These are phyloP conservation scores for Fusarium anguioides DNA, from an alignment of 2,329 filamentous ascomycete species.

Conservation along the genomic window DNA sequence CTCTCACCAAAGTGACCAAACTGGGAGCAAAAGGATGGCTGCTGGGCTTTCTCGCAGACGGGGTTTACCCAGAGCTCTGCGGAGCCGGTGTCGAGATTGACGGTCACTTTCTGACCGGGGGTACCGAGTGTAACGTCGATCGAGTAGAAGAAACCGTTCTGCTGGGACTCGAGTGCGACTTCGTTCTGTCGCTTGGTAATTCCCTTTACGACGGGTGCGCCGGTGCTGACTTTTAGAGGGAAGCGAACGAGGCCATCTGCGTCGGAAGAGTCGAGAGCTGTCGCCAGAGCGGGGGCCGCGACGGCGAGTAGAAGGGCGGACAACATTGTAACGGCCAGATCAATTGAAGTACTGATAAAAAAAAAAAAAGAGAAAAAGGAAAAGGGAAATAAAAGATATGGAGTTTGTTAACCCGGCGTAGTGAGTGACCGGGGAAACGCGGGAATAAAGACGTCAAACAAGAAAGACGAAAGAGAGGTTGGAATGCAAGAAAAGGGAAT, in stretches of 20 bases:
- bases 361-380: not conserved
- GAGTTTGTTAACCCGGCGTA: constrained; percentile 39
- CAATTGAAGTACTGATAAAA: not conserved
- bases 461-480: not conserved
- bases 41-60: constrained; percentile 49
- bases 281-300: constrained; percentile 45
- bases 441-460: constrained; percentile 6
- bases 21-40: constrained; percentile 44
- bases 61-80: constrained; percentile 58
- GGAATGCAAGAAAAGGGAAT: not conserved
- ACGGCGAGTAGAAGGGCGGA: constrained; percentile 47
- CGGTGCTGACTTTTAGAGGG: constrained; percentile 44
- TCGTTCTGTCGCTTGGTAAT: constrained; percentile 47
- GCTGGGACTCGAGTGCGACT: constrained; percentile 40
- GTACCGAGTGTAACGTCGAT: constrained; percentile 54
- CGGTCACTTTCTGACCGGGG: constrained; percentile 52
- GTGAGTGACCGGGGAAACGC: constrained; percentile 42
- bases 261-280: constrained; percentile 23
- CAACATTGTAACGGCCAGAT: constrained; percentile 42
- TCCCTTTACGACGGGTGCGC: constrained; percentile 45
- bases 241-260: constrained; percentile 46
- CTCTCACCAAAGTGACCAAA: constrained; percentile 49
- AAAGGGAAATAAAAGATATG: constrained; percentile 9
- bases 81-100: constrained; percentile 57
- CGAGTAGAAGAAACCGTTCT: constrained; percentile 52